phyloP scores from a whole-genome alignment of 108 stramenopile species.

The Nitzschia sp. region DNA sequence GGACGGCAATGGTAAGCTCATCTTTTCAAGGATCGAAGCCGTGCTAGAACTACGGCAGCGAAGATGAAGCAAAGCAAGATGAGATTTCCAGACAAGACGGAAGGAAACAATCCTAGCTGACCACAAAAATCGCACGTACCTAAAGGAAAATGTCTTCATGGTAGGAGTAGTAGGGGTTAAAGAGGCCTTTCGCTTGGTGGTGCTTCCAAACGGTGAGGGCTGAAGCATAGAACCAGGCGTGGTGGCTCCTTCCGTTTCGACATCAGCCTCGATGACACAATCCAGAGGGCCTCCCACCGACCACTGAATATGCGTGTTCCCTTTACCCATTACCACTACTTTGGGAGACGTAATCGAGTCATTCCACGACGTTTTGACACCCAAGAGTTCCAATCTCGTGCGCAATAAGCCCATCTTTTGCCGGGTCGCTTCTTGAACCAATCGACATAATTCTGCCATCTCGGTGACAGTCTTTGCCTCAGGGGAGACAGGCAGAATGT shows the following conservation, averaged over 20 bases:
- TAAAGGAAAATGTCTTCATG: constrained; percentile 11
- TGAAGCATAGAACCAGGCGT: constrained; percentile 33
- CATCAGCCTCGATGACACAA: constrained; percentile 29
- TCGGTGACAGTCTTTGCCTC: constrained; percentile 31
- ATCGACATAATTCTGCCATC: constrained; percentile 31
- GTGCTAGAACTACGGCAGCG: background rate
- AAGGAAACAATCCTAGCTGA: background rate
- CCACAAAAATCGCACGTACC: constrained; percentile 5
- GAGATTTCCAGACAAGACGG: background rate
- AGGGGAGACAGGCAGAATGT: constrained; percentile 20
- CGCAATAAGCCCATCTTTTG: constrained; percentile 28
- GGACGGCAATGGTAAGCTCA: background rate
- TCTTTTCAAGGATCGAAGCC: constrained; percentile 9
- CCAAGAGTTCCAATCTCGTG: constrained; percentile 6
- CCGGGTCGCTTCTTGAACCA: constrained; percentile 28
- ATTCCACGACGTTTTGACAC: constrained; percentile 4
- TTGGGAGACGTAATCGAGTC: constrained; percentile 4
- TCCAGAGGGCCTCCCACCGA: constrained; percentile 31
- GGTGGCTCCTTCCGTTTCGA: constrained; percentile 37
- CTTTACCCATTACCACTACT: background rate
- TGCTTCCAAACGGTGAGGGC: constrained; percentile 18
- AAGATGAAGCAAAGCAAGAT: background rate
- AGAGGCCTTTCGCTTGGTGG: background rate
- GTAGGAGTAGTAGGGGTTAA: constrained; percentile 15
- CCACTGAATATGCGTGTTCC: background rate